Base-by-base conservation (phyloP, 2,329 filamentous ascomycete species). In the Trichoderma sp. region DNA sequence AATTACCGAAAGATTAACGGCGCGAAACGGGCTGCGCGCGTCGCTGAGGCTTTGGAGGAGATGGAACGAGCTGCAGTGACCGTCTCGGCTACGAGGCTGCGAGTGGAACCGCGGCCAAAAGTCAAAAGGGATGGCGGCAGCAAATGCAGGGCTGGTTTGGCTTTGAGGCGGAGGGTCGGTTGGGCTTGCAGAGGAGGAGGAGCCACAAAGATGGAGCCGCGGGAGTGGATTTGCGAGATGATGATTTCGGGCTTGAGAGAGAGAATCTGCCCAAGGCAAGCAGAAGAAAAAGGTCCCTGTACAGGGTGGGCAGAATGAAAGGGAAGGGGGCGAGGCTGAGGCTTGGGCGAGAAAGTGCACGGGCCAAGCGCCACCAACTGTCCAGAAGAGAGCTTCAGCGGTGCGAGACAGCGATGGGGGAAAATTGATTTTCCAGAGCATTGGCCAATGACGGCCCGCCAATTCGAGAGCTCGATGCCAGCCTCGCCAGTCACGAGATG, bases 251-350 rank as follows among this genome's bases (percentile, higher is more conserved):
- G 40, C 47, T 37, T 61, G 47, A 49, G 13, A 35, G 33, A 49
- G 58, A 68, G 49, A 27, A 29, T 29, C n/a, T 37, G 29, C 19
- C 47, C 31, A 19, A 66, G 27, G 31, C 52, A 24, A 52, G 37
- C 11, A 13, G 11, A 6, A 2, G 7, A 43, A 40, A 33, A 29
- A 47, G n/a, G 33, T 27, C 24, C 27, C n/a, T 33, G 14, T 29
- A 10, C 40, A 35, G 60, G 60, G 33, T 13, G 16, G 27, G 14
- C 4, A 55, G 47, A 49, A 13, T n/a, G 29, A n/a, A 37, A 56
- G 24, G 33, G 16, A 33, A 52, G 57, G 58, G 31, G 52, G 53
- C 59, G 59, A 68, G 67, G 67, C 59, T 68, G 67, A 68, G 55
- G 58, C 65, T 33, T 29, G 33, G 2, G 27, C n/a, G 58, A 52